Evolutionary conservation across 257 asterid genomes (phyloP).

Genomic region (Agastache rugosa): DNA sequence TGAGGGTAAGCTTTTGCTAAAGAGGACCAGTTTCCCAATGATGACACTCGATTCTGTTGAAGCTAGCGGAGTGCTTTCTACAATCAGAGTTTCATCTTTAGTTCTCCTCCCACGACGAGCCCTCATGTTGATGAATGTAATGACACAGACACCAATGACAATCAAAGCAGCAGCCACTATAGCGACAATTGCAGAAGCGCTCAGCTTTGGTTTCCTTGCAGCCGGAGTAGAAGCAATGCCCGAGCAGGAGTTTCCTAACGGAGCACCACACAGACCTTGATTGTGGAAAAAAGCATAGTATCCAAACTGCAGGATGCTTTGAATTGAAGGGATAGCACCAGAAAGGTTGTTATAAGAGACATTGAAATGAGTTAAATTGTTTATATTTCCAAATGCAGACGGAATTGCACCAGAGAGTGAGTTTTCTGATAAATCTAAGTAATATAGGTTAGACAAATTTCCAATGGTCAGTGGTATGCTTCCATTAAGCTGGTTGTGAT

Average conservation of each 20-base stretch:
- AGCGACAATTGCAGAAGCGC: conserved; percentile 74
- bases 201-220: conserved; percentile 62
- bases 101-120: conserved; percentile 58
- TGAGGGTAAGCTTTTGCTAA: conserved; percentile 81
- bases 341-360: conserved; percentile 83
- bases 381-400: conserved; percentile 55
- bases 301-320: conserved; percentile 64
- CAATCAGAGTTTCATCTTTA: conserved; percentile 55
- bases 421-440: conserved; percentile 75
- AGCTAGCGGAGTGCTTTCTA: conserved; percentile 79
- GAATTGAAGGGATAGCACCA: conserved; percentile 71
- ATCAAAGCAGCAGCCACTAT: conserved; percentile 86
- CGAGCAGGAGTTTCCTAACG: conserved; percentile 58
- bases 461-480: conserved; percentile 70
- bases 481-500: conserved; percentile 65
- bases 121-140: conserved; percentile 69
- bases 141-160: conserved; percentile 68
- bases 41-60: conserved; percentile 79
- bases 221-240: conserved; percentile 32
- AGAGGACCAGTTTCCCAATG: conserved; percentile 87
- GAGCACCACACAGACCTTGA: conserved; percentile 80
- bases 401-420: conserved; percentile 68
- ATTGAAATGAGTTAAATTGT: conserved; percentile 65
- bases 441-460: conserved; percentile 63
- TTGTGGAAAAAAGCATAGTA: conserved; percentile 77